These are phyloP conservation scores for Trifolium repens DNA, from an alignment of 306 rosid species.

Conservation along the genomic window DNA sequence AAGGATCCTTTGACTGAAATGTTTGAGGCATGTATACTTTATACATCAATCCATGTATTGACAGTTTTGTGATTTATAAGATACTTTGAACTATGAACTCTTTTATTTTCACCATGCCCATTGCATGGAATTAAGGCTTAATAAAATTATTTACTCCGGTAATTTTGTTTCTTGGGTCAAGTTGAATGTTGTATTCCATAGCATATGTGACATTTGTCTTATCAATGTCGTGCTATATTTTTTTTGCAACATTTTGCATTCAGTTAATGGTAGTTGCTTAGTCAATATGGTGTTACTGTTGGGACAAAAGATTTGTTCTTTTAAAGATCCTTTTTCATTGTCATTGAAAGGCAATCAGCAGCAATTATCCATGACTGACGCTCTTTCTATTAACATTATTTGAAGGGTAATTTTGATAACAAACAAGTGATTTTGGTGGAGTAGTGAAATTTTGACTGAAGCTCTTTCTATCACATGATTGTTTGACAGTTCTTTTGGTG, in stretches of 20 bases:
- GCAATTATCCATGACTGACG: neutral
- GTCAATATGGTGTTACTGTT: slow-evolving; percentile 17
- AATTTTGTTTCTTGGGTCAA: slow-evolving; percentile 22
- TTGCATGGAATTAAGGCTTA: slow-evolving; percentile 33
- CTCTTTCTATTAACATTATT: slow-evolving; percentile 4
- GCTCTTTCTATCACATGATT: neutral
- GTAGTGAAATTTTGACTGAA: neutral
- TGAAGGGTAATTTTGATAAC: slow-evolving; percentile 3
- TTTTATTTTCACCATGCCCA: slow-evolving; percentile 8
- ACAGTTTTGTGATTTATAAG: slow-evolving; percentile 32
- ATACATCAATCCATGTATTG: slow-evolving; percentile 20
- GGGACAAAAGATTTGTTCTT: neutral
- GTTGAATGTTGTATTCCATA: slow-evolving; percentile 19
- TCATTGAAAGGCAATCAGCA: neutral
- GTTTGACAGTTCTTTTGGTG: neutral
- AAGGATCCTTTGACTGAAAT: slow-evolving; percentile 85
- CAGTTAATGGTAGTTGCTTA: slow-evolving; percentile 15
- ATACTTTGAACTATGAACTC: slow-evolving; percentile 33
- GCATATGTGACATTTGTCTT: neutral
- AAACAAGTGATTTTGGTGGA: slow-evolving; percentile 5
- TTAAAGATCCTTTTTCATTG: neutral
- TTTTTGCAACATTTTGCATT: slow-evolving; percentile 19
- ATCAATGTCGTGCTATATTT: neutral
- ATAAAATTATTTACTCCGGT: neutral
- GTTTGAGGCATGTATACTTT: slow-evolving; percentile 74